Evolutionary conservation across 345 rosid species (phyloP), one percentile per base, ranked within the genome.

Genomic region (Pseudoturritis turrita): DNA sequence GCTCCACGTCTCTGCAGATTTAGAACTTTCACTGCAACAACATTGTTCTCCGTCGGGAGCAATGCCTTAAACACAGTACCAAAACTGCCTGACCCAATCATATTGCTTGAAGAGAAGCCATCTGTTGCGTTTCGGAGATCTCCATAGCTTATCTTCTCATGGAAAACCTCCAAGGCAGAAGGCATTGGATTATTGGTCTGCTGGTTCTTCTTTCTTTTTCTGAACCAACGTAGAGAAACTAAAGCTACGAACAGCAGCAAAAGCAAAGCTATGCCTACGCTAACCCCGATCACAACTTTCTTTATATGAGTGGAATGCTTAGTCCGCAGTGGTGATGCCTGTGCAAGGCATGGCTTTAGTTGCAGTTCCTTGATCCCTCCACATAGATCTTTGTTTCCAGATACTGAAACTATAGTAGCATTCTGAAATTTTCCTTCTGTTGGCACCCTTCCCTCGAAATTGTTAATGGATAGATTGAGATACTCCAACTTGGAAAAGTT

Each of bases 1-100:
- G 84, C 87, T 73, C 83, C 83, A 33, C 8, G 75, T 55, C 50
- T 73, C 28, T 68, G 65, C 58, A 86, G 40, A 57, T 83, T 56
- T 12, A 86, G 50, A 25, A 83, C 78, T 52, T 82, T 82, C 8
- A 82, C 67, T 0, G 83, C 81, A 19, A 79, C 50, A 21, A 41
- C 23, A 21, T 54, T 67, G 19, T 41, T 68, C 15, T 37, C 17
- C 0, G 2, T 3, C 0, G 46, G 15, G 3, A 65, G 59, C 0
- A 51, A 50, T 8, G 49, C 70, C 3, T 65, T 65, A 51, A 14
- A 65, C 6, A 65, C 59, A 36, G 23, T n/a, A 4, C 70, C 70
- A 65, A 65, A 65, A 25, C 37, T 65, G 10, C 60, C 60, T 15
- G 36, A 65, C 1, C 68, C 70, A 5, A 65, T 0, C 17, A 26